A percentile compares a stretch with the other conserved stretches of the same genome.
Conservation (phyloP, 257 asterid species). For the Cruciata laevipes region DNA sequence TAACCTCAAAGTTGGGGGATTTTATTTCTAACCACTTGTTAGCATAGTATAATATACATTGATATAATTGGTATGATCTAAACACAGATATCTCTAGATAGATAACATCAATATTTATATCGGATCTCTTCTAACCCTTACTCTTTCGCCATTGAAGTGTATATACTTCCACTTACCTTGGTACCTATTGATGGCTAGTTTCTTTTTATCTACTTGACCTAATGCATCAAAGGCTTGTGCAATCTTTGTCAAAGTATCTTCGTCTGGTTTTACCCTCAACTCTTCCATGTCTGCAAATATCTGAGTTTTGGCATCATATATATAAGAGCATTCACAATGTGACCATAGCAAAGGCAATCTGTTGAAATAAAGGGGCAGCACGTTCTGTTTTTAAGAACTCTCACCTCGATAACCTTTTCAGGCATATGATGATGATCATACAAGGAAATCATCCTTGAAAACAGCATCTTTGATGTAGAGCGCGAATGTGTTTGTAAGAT, state of each 20-base stretch:
- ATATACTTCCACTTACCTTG: slow-evolving; percentile 66
- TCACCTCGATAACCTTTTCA: slow-evolving; percentile 67
- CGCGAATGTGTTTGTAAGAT: slow-evolving; percentile 64
- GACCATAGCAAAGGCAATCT: neutral
- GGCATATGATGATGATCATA: slow-evolving; percentile 67
- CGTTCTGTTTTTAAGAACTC: slow-evolving; percentile 4
- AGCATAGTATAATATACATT: neutral
- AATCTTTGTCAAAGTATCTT: slow-evolving; percentile 63
- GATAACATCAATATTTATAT: neutral
- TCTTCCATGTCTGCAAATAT: slow-evolving; percentile 98
- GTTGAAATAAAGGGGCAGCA: neutral
- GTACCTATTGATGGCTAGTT: slow-evolving; percentile 38
- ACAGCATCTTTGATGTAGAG: slow-evolving; percentile 63
- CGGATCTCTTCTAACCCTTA: slow-evolving; percentile 41
- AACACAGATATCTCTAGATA: neutral
- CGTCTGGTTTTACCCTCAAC: slow-evolving; percentile 79
- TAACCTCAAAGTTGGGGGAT: no score
- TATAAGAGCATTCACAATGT: neutral
- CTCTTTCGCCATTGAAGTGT: slow-evolving; percentile 85
- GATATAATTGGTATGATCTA: neutral
- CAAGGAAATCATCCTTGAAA: slow-evolving; percentile 82
- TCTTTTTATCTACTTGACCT: slow-evolving; percentile 51
- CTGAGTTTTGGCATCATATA: slow-evolving; percentile 24
- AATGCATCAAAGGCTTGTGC: slow-evolving; percentile 58
- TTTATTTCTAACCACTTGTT: neutral